These are phyloP conservation scores for Phymatotrichopsis omnivora DNA, from an alignment of 2,329 filamentous ascomycete species.

Conservation along the genomic window DNA sequence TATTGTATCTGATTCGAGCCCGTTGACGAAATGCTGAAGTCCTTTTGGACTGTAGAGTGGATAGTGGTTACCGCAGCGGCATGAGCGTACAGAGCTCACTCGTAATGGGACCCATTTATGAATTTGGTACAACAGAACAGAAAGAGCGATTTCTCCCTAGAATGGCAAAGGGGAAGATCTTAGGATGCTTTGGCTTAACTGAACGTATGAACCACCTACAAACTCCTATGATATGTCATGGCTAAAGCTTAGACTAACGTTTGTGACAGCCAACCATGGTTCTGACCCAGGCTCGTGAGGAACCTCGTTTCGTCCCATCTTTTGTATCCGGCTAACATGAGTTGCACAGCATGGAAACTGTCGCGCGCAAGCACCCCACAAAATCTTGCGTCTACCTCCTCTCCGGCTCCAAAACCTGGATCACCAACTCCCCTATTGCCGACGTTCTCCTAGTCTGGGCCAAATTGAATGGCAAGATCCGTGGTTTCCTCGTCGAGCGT, in stretches of 20 bases:
- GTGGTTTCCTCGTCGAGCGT: conserved; percentile 82
- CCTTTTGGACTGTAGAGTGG: conserved; percentile 47
- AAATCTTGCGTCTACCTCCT: conserved; percentile 74
- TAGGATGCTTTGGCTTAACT: conserved; percentile 82
- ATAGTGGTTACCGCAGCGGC: conserved; percentile 82
- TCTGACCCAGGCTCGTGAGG: conserved; percentile 65
- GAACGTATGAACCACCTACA: conserved; percentile 44
- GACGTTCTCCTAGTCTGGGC: conserved; percentile 86
- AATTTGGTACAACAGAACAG: conserved; percentile 76
- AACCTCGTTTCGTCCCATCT: not conserved
- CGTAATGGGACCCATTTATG: conserved; percentile 86
- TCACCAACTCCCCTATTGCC: conserved; percentile 85
- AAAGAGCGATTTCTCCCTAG: conserved; percentile 73
- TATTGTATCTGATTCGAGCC: not conserved
- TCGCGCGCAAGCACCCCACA: conserved; percentile 70
- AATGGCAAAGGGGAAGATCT: conserved; percentile 70
- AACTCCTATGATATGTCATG: not conserved
- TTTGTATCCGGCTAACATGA: not conserved
- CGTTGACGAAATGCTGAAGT: not conserved
- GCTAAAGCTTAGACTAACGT: conserved; percentile 1
- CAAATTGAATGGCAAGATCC: conserved; percentile 85
- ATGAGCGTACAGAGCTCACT: conserved; percentile 90
- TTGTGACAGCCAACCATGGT: conserved; percentile 58
- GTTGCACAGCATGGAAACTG: conserved; percentile 58
- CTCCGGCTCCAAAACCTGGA: conserved; percentile 85